Base-by-base conservation (phyloP, 2,329 filamentous ascomycete species). In the Xylaria sp. region DNA sequence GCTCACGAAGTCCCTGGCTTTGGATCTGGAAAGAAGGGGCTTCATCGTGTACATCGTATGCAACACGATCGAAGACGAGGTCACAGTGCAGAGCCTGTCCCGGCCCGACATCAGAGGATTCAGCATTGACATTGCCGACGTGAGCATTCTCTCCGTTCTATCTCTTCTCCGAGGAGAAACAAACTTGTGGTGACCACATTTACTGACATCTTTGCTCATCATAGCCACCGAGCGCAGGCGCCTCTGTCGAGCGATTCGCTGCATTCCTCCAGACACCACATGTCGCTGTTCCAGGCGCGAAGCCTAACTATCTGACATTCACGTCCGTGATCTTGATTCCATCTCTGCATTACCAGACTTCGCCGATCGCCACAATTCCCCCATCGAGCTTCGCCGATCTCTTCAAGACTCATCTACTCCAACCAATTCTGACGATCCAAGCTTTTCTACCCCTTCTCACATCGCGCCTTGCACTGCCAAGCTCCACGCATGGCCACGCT, bases 1-100 rank as follows among this genome's bases (percentile, higher is more conserved):
- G 13, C 80, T 97, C 70, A 93, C 91, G 5, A 88, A 87, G 69
- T 91, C 91, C 9, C 79, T 97, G 57, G 86, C 91, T 1, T 76
- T 92, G 52, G 94, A 99, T 71, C 79, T 99, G 66, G 94, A 97
- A 76, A 82, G 92, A 61, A 85, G 92, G 65, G 94, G 94, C 3
- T 97, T 95, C 73, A 90, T 97, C 62, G 91, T 97, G 58, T 99
- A 92, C 73, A 81, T 99, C 61, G 90, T 96, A 0, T 93, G 92
- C 69, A 88, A 86, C 64, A 91, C 86, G n/a, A 77, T 86, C 60
- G 90, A 96, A 68, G 93, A 97, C 66, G 92, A 97, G 73, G 80
- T 87, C 42, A 77, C 89, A 64, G 86, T 97, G 11, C 84, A 90
- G 61, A 83, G 84, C 61, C 84, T 96, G 72, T 83, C 86, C n/a